Conservation (phyloP, 345 rosid genomes). For the Linum trigynum region DNA sequence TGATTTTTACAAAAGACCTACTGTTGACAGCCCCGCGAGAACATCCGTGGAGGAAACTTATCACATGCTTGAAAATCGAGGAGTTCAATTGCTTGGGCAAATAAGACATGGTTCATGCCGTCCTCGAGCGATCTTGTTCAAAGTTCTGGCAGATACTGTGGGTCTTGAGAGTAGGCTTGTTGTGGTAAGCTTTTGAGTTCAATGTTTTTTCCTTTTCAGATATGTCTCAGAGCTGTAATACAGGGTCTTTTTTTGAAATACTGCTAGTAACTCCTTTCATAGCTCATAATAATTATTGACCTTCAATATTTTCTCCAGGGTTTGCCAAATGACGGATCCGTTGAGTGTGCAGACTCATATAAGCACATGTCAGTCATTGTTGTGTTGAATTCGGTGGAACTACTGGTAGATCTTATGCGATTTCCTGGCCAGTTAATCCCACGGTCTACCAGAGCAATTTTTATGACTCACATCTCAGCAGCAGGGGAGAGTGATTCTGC, state of each 20-base stretch:
- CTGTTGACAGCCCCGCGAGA: slow-evolving; percentile 72
- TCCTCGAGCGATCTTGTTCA: slow-evolving; percentile 86
- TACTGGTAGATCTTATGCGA: slow-evolving; percentile 94
- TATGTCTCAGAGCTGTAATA: slow-evolving; percentile 6
- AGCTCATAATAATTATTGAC: not conserved
- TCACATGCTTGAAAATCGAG: slow-evolving; percentile 54
- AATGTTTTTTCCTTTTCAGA: not conserved
- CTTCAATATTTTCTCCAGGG: slow-evolving; percentile 40
- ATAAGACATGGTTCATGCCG: slow-evolving; percentile 88
- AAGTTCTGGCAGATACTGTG: slow-evolving; percentile 89
- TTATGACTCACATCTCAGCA: slow-evolving; percentile 84
- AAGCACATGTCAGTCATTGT: slow-evolving; percentile 89
- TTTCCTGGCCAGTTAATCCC: slow-evolving; percentile 95
- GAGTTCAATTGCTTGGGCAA: slow-evolving; percentile 85
- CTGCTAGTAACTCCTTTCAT: not conserved
- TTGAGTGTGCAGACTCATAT: slow-evolving; percentile 71
- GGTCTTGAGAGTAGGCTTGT: slow-evolving; percentile 87
- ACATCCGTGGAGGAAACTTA: slow-evolving; percentile 57
- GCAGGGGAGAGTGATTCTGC: slow-evolving; percentile 99
- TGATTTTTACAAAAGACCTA: slow-evolving; percentile 75
- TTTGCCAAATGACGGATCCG: slow-evolving; percentile 77
- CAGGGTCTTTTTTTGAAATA: not conserved
- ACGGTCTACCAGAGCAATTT: slow-evolving; percentile 64
- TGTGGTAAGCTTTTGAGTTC: slow-evolving; percentile 61
- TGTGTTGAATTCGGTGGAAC: slow-evolving; percentile 71